phyloP scores from a whole-genome alignment of 1,284 basidiomycete species.

The Chondrostereum purpureum region DNA sequence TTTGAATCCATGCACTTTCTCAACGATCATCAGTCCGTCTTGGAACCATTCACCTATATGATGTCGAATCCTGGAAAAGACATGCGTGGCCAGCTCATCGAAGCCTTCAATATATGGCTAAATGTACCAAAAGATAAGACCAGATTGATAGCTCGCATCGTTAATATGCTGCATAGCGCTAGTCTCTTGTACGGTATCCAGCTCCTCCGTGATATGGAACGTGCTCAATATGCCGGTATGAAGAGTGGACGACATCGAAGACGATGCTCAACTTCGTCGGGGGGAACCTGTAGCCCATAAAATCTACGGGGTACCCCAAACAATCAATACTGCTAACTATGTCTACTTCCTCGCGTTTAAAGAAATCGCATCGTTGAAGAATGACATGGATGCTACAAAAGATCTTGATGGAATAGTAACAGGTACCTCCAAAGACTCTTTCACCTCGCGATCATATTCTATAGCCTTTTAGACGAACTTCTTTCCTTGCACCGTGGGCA shows the following conservation, averaged over 20 bases:
- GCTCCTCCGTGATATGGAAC: background rate
- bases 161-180: conserved; percentile 92
- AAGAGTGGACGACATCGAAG: conserved; percentile 97
- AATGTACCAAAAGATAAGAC: conserved; percentile 73
- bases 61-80: conserved; percentile 89
- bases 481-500: conserved; percentile 92
- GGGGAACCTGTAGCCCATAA: conserved; percentile 92
- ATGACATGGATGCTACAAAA: conserved; percentile 22
- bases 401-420: conserved; percentile 69
- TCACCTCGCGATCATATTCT: background rate
- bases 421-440: conserved; percentile 27
- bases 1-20: background rate
- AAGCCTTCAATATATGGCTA: conserved; percentile 94
- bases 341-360: conserved; percentile 90
- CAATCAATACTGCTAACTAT: conserved; percentile 97
- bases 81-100: conserved; percentile 83
- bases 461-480: conserved; percentile 59
- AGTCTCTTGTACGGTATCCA: conserved; percentile 50
- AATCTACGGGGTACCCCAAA: conserved; percentile 94
- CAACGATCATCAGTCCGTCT: conserved; percentile 32
- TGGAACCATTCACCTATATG: conserved; percentile 90
- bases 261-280: conserved; percentile 85
- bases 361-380: conserved; percentile 62
- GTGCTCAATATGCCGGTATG: background rate
- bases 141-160: conserved; percentile 68